Evolutionary conservation across 1,139 yeast genomes (phyloP).

Genomic region (Candida pseudoviswanathii): DNA sequence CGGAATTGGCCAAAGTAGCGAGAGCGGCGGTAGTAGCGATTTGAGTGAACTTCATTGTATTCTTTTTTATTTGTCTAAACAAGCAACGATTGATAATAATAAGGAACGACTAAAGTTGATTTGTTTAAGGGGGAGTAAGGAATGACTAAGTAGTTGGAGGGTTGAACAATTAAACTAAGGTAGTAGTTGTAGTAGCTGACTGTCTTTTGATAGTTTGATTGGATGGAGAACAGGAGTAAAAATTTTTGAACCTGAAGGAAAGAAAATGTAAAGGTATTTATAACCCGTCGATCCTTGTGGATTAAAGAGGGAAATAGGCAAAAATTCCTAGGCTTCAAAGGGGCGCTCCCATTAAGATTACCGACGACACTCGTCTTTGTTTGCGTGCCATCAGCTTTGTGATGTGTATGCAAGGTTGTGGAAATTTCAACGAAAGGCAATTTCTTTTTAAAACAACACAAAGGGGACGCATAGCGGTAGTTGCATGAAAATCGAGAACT

Average conservation of each 20-base stretch:
- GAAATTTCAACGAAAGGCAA: neutral
- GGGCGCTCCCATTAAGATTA: neutral
- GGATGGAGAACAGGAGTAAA: conserved; percentile 1
- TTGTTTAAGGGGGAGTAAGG: neutral
- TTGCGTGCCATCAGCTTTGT: neutral
- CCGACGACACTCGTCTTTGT: too few relatives aligned
- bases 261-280: conserved; percentile 3
- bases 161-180: neutral
- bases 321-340: neutral
- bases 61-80: conserved; percentile 1
- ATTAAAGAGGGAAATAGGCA: neutral
- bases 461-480: too few relatives aligned
- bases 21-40: conserved; percentile 13
- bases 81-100: conserved; percentile 1
- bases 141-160: conserved; percentile 5
- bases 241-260: neutral
- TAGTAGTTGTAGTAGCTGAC: neutral
- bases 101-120: conserved; percentile 9
- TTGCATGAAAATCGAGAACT: too few relatives aligned
- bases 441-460: neutral
- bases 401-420: neutral
- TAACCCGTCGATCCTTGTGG: neutral
- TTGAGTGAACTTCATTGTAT: conserved; percentile 10
- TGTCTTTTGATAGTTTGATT: neutral
- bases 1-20: conserved; percentile 20